phyloP scores from a whole-genome alignment of 192 early-diverging fungal species.

The Coemansia sp. region DNA sequence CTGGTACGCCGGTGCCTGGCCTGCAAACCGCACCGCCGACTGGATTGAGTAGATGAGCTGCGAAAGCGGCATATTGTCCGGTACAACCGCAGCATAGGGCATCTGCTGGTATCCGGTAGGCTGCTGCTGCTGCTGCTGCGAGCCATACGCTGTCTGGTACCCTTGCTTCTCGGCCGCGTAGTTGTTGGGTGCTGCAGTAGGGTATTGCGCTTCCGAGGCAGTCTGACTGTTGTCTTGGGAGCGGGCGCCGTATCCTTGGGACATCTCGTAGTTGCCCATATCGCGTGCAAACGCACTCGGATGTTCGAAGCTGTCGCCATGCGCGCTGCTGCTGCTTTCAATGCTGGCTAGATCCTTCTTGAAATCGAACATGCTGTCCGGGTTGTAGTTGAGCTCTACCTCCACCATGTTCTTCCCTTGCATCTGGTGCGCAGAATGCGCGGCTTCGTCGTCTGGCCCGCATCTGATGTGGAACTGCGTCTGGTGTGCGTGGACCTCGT shows the following conservation, averaged over 20 bases:
- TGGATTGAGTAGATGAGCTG: conserved; percentile 44
- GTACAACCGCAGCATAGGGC: conserved; percentile 28
- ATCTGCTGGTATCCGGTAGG: neutral
- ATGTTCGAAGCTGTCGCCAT: conserved; percentile 22
- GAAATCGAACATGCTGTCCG: conserved; percentile 13
- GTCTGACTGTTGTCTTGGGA: neutral
- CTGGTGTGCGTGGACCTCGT: neutral
- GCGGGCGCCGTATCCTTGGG: conserved; percentile 25
- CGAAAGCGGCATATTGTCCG: conserved; percentile 33
- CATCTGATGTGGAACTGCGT: conserved; percentile 28
- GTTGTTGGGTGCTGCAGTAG: conserved; percentile 5
- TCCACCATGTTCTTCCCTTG: conserved; percentile 27
- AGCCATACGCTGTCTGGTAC: conserved; percentile 1
- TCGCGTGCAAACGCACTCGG: conserved; percentile 40
- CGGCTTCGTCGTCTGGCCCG: conserved; percentile 16
- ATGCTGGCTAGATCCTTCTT: conserved; percentile 16
- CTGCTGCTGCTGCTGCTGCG: conserved; percentile 1
- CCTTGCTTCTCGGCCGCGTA: neutral
- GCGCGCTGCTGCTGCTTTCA: neutral
- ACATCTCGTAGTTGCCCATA: conserved; percentile 25
- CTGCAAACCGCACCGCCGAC: conserved; percentile 15
- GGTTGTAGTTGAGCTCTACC: conserved; percentile 31
- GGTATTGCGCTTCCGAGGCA: neutral
- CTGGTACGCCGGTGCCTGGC: neutral
- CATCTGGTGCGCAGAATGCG: neutral